These are phyloP conservation scores for Syzygium oleosum DNA, from an alignment of 345 rosid species.

Conservation along the genomic window DNA sequence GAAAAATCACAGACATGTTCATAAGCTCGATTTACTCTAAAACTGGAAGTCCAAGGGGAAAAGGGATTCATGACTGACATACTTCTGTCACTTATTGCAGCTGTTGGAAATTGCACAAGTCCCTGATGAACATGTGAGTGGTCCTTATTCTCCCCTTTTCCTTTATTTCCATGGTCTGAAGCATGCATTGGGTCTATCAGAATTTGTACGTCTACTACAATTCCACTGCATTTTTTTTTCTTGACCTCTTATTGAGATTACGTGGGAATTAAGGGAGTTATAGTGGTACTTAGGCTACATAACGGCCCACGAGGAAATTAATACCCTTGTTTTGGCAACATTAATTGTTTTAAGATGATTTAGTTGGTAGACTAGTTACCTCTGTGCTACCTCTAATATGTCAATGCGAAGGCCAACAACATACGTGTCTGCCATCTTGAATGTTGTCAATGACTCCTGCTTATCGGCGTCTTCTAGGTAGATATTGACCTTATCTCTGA, in stretches of 20 bases:
- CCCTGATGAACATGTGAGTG: slow-evolving; percentile 88
- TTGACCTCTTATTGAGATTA: not conserved
- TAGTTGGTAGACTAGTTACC: not conserved
- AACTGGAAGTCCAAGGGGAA: not conserved
- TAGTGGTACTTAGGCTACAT: not conserved
- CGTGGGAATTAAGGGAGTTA: not conserved
- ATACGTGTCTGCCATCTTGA: not conserved
- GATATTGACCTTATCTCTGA: not conserved
- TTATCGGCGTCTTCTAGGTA: not conserved
- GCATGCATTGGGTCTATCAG: not conserved
- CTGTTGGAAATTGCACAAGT: slow-evolving; percentile 98
- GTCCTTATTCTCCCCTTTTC: not conserved
- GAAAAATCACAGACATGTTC: not conserved
- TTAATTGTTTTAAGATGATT: not conserved
- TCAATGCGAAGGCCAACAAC: not conserved
- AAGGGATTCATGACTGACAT: not conserved
- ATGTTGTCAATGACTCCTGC: not conserved
- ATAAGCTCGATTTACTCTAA: not conserved
- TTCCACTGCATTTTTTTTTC: not conserved
- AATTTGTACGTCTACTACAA: not conserved
- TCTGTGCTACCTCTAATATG: not conserved
- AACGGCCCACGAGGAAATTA: not conserved
- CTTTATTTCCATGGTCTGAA: not conserved
- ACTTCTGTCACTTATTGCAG: slow-evolving; percentile 33
- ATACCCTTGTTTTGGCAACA: not conserved